phyloP scores from a whole-genome alignment of 2,329 filamentous ascomycete genomes.

The Elsinoe arachidis region DNA sequence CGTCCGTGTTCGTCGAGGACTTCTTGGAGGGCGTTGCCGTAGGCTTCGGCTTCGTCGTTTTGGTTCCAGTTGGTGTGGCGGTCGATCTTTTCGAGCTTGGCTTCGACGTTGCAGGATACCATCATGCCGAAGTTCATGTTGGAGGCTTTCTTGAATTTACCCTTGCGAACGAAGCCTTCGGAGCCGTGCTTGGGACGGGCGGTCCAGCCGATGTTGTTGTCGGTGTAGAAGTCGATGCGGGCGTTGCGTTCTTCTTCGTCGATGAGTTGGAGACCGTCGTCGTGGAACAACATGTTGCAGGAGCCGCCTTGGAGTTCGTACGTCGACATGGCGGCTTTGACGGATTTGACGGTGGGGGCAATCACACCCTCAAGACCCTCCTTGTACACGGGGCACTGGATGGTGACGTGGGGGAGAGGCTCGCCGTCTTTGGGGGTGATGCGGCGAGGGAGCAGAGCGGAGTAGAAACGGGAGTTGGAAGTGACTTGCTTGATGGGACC shows the following conservation, averaged over 20 bases:
- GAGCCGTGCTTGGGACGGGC: constrained; percentile 44
- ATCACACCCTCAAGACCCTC: constrained; percentile 70
- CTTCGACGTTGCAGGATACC: constrained; percentile 54
- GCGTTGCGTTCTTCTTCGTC: constrained; percentile 37
- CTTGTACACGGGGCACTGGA: constrained; percentile 84
- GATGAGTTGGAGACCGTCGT: constrained; percentile 61
- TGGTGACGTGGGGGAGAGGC: constrained; percentile 58
- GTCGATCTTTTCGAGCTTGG: constrained; percentile 40
- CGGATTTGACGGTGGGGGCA: constrained; percentile 64
- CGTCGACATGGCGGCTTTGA: constrained; percentile 68
- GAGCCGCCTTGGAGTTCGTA: constrained; percentile 72
- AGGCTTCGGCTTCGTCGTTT: constrained; percentile 36
- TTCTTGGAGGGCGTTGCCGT: constrained; percentile 41
- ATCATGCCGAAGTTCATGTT: constrained; percentile 67
- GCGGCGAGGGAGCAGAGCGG: constrained; percentile 58
- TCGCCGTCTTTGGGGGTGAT: constrained; percentile 38
- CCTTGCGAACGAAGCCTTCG: constrained; percentile 44
- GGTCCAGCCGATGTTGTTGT: constrained; percentile 44
- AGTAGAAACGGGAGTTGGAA: constrained; percentile 74
- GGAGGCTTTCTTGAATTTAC: constrained; percentile 61
- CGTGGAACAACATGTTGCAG: constrained; percentile 68
- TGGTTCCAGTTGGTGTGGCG: constrained; percentile 29
- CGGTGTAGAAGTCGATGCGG: constrained; percentile 41
- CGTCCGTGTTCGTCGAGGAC: constrained; percentile 47
- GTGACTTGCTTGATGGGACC: constrained; percentile 66